phyloP scores from a whole-genome alignment of 1,139 yeast species.

The Yamadazyma triangularis region DNA sequence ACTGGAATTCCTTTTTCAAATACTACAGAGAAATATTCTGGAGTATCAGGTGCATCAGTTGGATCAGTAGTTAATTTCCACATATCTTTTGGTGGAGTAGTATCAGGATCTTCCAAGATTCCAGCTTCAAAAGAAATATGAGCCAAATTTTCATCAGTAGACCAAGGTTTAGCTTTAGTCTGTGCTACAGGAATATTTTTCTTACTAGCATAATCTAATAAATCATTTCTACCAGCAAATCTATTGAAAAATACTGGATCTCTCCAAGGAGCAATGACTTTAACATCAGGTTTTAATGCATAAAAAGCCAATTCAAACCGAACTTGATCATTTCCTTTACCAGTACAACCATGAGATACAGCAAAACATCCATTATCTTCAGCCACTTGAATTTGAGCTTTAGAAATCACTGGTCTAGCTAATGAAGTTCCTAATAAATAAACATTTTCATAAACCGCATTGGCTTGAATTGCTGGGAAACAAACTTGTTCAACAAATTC shows the following conservation, averaged over 20 bases:
- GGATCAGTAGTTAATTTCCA: constrained; percentile 99
- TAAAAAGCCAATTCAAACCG: constrained; percentile 95
- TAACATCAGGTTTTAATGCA: constrained; percentile 95
- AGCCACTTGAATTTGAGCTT: constrained; percentile 96
- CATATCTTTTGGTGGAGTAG: constrained; percentile 99
- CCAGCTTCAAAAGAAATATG: constrained; percentile 99
- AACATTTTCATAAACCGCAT: constrained; percentile 96
- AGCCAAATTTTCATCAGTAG: constrained; percentile 98
- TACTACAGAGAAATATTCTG: constrained; percentile 81
- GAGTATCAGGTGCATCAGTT: constrained; percentile 85
- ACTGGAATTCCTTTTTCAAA: constrained; percentile 86
- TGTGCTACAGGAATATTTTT: constrained; percentile 93
- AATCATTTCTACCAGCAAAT: constrained; percentile 96
- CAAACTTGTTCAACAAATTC: constrained; percentile 88
- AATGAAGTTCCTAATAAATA: constrained; percentile 93
- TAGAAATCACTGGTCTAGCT: constrained; percentile 97
- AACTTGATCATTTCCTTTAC: constrained; percentile 99
- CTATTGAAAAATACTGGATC: constrained; percentile 90
- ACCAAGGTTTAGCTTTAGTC: constrained; percentile 99
- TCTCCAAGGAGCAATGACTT: constrained; percentile 99
- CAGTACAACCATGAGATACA: constrained; percentile 98
- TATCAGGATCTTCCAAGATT: constrained; percentile 95
- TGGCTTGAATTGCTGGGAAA: constrained; percentile 94
- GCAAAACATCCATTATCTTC: constrained; percentile 98
- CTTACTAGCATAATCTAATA: constrained; percentile 86